phyloP scores from a whole-genome alignment of 805 yeast species.

The Pichia exigua region DNA sequence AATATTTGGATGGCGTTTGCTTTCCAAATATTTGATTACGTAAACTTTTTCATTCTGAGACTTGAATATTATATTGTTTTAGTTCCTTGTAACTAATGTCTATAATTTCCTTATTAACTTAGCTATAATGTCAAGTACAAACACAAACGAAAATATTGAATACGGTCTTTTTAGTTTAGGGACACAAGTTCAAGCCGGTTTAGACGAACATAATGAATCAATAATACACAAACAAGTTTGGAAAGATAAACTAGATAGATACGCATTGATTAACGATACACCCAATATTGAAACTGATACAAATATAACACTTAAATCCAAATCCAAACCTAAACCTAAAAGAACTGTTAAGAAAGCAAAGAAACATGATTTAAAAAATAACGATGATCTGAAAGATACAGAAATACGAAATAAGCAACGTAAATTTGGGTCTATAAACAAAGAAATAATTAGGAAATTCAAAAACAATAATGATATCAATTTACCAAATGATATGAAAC shows the following conservation, averaged over 20 bases:
- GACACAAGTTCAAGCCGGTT: constrained; percentile 13
- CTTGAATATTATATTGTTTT: background rate
- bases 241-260: constrained; percentile 1
- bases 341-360: background rate
- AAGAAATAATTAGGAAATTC: constrained; percentile 6
- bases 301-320: background rate
- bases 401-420: constrained; percentile 3
- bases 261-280: background rate
- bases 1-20: too few relatives aligned
- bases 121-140: background rate
- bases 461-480: background rate
- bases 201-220: constrained; percentile 6
- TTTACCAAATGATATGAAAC: background rate
- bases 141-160: background rate
- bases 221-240: background rate
- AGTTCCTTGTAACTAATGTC: too few relatives aligned
- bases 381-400: background rate
- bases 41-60: background rate
- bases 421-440: constrained; percentile 5
- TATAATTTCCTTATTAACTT: too few relatives aligned
- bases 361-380: background rate
- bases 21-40: background rate
- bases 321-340: background rate
- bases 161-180: constrained; percentile 7
- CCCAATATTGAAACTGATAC: background rate